Evolutionary conservation across 805 yeast species (phyloP).

Genomic region (Trichomonascus vanleenenianus): DNA sequence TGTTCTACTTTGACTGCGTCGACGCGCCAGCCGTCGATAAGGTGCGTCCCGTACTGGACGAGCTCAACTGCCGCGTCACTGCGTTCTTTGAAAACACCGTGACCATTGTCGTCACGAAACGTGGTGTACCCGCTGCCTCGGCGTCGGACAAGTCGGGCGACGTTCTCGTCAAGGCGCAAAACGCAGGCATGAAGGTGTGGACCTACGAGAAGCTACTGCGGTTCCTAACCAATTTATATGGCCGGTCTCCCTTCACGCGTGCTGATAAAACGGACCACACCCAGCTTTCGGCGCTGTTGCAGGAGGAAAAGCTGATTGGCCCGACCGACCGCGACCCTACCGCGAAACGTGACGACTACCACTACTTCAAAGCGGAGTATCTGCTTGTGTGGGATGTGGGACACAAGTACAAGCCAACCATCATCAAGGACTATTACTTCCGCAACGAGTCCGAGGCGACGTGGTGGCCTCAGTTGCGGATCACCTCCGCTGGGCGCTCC

Average conservation of each 20-base stretch:
- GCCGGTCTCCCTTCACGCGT: background rate
- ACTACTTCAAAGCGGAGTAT: constrained; percentile 69
- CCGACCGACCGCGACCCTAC: constrained; percentile 83
- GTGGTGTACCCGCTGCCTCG: constrained; percentile 41
- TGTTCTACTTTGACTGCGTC: constrained; percentile 52
- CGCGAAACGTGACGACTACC: constrained; percentile 77
- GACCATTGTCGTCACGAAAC: constrained; percentile 71
- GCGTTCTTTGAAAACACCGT: constrained; percentile 52
- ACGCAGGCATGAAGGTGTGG: constrained; percentile 74
- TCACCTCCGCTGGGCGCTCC: constrained; percentile 67
- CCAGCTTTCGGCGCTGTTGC: constrained; percentile 54
- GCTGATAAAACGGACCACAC: constrained; percentile 15
- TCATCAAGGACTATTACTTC: constrained; percentile 68
- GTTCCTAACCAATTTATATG: constrained; percentile 48
- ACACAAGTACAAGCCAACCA: constrained; percentile 71
- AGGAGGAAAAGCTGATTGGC: constrained; percentile 80
- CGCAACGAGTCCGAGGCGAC: constrained; percentile 32
- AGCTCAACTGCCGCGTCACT: constrained; percentile 38
- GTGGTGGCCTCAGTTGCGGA: constrained; percentile 53
- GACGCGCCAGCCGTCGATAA: constrained; percentile 26
- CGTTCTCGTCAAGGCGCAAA: constrained; percentile 55
- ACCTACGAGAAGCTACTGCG: constrained; percentile 75
- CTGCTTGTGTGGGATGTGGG: constrained; percentile 73
- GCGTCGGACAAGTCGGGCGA: constrained; percentile 40
- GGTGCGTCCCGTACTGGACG: constrained; percentile 21